These are phyloP conservation scores for Scedosporium minutisporum DNA, from an alignment of 2,329 filamentous ascomycete genomes.

Conservation along the genomic window DNA sequence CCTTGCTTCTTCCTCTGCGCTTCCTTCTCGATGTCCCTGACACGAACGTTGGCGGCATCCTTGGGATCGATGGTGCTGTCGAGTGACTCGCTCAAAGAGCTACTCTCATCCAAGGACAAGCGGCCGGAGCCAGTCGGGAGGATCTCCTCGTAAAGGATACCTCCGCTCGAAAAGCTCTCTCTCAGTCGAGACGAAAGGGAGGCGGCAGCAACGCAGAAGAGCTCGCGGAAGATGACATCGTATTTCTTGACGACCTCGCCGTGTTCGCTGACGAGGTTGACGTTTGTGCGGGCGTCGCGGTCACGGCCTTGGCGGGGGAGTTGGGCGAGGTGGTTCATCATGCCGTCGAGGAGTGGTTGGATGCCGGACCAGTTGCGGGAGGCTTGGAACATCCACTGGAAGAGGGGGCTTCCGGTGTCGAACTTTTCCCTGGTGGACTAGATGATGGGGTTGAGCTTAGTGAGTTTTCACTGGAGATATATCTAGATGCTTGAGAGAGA, in stretches of 20 bases:
- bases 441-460: conserved; percentile 3
- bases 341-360: conserved; percentile 56
- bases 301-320: conserved; percentile 30
- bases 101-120: background rate
- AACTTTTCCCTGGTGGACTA: conserved; percentile 58
- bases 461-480: conserved; percentile 9
- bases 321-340: conserved; percentile 59
- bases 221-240: conserved; percentile 66
- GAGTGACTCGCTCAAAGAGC: background rate
- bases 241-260: conserved; percentile 57
- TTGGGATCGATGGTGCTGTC: background rate
- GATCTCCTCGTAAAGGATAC: conserved; percentile 67
- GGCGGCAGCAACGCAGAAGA: conserved; percentile 72
- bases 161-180: conserved; percentile 52
- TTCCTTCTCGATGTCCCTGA: conserved; percentile 1
- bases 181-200: conserved; percentile 61
- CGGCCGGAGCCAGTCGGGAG: conserved; percentile 40
- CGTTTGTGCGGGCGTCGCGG: conserved; percentile 23
- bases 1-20: background rate
- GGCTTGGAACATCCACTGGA: conserved; percentile 79
- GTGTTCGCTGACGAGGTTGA: conserved; percentile 41
- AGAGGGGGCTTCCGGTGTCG: conserved; percentile 65
- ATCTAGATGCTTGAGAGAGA: too few species aligned
- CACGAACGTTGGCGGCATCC: background rate
- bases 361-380: conserved; percentile 69